Conservation (phyloP, 306 rosid species). For the Ochetophila trinervis region DNA sequence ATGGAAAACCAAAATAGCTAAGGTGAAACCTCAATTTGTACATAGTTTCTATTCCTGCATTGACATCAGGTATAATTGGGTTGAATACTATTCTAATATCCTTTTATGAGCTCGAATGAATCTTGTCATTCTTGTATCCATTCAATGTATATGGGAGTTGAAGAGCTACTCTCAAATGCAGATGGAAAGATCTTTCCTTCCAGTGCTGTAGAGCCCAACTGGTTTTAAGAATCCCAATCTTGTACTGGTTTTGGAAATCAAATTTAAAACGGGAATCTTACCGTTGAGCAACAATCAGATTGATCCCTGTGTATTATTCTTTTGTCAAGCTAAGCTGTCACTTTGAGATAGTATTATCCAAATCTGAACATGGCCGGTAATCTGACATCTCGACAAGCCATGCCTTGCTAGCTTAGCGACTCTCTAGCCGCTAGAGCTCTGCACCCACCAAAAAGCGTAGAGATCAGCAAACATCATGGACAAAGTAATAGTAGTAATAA, state of each 20-base stretch:
- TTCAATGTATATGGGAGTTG: constrained; percentile 3
- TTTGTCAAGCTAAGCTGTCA: not conserved
- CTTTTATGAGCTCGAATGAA: not conserved
- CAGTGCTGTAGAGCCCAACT: not conserved
- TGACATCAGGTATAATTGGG: not conserved
- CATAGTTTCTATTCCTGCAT: not conserved
- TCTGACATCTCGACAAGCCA: constrained; percentile 3
- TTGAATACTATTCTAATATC: not conserved
- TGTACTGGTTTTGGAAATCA: not conserved
- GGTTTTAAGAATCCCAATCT: not conserved
- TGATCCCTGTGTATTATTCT: not conserved
- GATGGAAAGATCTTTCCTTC: not conserved
- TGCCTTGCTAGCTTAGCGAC: constrained; percentile 29
- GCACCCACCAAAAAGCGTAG: constrained; percentile 29
- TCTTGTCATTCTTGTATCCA: constrained; percentile 2
- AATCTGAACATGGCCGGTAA: constrained; percentile 1
- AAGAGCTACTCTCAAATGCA: not conserved
- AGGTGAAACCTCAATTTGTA: not conserved
- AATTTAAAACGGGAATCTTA: not conserved
- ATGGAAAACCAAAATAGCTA: not conserved
- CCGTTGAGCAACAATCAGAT: not conserved
- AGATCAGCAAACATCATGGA: constrained; percentile 8
- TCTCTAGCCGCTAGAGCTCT: constrained; percentile 65
- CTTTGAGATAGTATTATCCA: not conserved
- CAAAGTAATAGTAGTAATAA: no score